Evolutionary conservation across 805 yeast genomes (phyloP), one percentile per base, ranked within the genome.

Genomic region (Candida xiaguanensis): DNA sequence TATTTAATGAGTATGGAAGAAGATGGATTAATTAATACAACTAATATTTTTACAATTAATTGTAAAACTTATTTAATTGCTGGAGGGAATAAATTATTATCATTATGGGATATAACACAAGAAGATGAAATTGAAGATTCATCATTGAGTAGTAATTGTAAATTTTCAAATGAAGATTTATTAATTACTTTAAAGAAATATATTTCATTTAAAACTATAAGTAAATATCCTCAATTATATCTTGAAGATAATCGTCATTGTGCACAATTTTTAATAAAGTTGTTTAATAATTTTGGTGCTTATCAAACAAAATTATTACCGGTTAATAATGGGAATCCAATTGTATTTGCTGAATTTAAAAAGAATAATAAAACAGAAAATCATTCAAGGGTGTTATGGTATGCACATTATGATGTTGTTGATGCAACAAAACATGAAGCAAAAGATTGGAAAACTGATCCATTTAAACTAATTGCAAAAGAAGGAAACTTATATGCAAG

Each of bases 351-450:
- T 0, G 64, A 69, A 7, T 91, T 91, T 60, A 63, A 65, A 41
- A 78, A 78, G 4, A 76, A 73, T 22, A 31, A 26, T 8, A 13
- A 8, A 16, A 14, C 22, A 6, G 13, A 14, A 8, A 36, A 30
- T 2, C 41, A 35, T 14, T 35, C 41, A 9, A 67, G 85, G 40
- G 70, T 88, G 4, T 58, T 91, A 34, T 91, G 95, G 84, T 91
- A 91, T 59, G 98, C 96, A 1, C 99, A 91, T 67, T 91, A 93
- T 56, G 99, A 91, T 61, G 96, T 91, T 19, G 88, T 91, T 29
- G 85, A 84, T 42, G 95, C 95, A 0, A 75, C 77, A 24, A 72
- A 72, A 36, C 38, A 43, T 24, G 63, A 67, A 16, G 53, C 47
- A n/a, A 70, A 68, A 5, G 69, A 69, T 22, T 91, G 98, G 97